Evolutionary conservation across 2,329 filamentous ascomycete species (phyloP).

Genomic region (Pseudopyricularia cyperi): DNA sequence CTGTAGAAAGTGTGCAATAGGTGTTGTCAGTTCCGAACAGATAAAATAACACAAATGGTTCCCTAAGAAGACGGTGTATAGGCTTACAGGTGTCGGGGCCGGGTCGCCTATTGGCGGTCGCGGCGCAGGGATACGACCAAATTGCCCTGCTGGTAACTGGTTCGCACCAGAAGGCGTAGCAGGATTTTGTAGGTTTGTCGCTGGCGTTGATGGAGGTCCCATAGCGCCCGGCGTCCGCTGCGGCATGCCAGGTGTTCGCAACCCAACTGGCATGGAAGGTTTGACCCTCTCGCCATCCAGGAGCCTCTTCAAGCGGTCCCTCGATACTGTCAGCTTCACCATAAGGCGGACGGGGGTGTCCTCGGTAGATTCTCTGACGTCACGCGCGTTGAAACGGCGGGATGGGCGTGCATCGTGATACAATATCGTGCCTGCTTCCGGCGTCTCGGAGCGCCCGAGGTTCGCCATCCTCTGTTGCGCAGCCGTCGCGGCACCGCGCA

Average conservation of each 20-base stretch:
- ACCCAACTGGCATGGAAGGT: constrained; percentile 27
- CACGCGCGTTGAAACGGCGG: constrained; percentile 39
- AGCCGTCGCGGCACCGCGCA: constrained; percentile 76
- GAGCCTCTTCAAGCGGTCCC: constrained; percentile 57
- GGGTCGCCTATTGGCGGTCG: constrained; percentile 46
- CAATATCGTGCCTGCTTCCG: constrained; percentile 47
- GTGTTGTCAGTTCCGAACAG: constrained; percentile 2
- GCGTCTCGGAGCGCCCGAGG: constrained; percentile 74
- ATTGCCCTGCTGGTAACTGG: constrained; percentile 30
- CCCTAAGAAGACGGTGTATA: constrained; percentile 8
- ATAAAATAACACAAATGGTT: constrained; percentile 4
- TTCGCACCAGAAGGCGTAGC: constrained; percentile 4
- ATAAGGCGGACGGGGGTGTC: constrained; percentile 51
- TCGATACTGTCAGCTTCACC: constrained; percentile 62
- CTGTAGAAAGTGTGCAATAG: constrained; percentile 8
- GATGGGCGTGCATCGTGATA: constrained; percentile 64
- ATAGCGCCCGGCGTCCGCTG: constrained; percentile 33
- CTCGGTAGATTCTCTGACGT: constrained; percentile 70
- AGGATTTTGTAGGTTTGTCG: constrained; percentile 14
- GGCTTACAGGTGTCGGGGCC: constrained; percentile 47
- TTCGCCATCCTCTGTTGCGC: constrained; percentile 82
- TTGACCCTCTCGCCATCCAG: constrained; percentile 29
- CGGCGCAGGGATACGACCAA: constrained; percentile 57
- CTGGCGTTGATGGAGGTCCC: constrained; percentile 36
- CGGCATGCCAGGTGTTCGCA: constrained; percentile 28